Evolutionary conservation across 805 yeast species (phyloP).

Genomic region (Suhomyces sp.): DNA sequence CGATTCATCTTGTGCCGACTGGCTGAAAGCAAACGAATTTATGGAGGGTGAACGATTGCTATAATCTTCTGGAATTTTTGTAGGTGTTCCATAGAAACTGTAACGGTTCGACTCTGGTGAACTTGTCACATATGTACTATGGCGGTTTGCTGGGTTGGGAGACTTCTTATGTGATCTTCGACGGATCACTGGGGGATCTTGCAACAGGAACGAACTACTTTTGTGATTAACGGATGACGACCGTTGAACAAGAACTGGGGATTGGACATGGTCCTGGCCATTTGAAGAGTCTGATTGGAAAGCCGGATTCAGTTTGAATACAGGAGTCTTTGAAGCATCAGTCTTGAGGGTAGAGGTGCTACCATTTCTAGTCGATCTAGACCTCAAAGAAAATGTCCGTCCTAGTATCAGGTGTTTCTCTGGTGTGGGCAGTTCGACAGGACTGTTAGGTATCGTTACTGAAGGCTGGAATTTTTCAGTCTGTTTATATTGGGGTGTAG

Average conservation of each 20-base stretch:
- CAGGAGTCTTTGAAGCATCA: no score
- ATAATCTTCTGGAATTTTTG: no score
- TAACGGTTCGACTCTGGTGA: no score
- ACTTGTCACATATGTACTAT: no score
- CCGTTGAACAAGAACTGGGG: background rate
- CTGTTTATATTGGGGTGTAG: background rate
- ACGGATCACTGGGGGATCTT: conserved; percentile 1
- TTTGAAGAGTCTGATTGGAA: background rate
- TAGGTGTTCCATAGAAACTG: no score
- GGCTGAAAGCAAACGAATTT: no score
- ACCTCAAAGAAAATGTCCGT: conserved; percentile 6
- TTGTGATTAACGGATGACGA: background rate
- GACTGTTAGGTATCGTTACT: background rate
- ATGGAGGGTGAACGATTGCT: no score
- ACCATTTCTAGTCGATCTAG: background rate
- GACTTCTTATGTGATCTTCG: no score
- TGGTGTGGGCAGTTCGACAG: conserved; percentile 1
- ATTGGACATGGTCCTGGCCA: no score
- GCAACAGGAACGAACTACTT: background rate
- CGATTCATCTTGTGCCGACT: no score
- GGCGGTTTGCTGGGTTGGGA: no score
- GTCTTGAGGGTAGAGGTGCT: background rate
- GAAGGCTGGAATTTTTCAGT: background rate
- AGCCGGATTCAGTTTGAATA: no score
- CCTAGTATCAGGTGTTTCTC: conserved; percentile 1